phyloP scores from a whole-genome alignment of 192 early-diverging fungal species.

The Endogone sp. region DNA sequence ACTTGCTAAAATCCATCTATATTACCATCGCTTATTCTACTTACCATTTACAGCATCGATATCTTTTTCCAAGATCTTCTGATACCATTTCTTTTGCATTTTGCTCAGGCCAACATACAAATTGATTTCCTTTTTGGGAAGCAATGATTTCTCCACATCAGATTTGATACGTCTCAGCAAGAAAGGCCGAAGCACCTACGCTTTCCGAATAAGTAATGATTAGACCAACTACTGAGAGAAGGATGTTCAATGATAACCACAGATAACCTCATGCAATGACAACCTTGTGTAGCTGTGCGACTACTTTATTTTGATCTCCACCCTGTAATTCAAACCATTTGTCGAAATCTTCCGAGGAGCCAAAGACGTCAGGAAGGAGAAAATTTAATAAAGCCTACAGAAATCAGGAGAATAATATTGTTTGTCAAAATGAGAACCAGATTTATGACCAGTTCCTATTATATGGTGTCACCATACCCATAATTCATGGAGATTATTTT shows the following conservation, averaged over 20 bases:
- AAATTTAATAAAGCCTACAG: slow-evolving; percentile 86
- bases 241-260: slow-evolving; percentile 22
- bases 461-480: slow-evolving; percentile 53
- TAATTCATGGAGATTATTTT: slow-evolving; percentile 98
- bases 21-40: too few species aligned
- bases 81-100: slow-evolving; percentile 97
- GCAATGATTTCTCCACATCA: slow-evolving; percentile 93
- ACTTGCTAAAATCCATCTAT: too few species aligned
- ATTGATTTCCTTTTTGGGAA: slow-evolving; percentile 93
- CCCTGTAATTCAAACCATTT: slow-evolving; percentile 84
- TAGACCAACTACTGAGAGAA: slow-evolving; percentile 3
- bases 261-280: background rate
- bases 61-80: slow-evolving; percentile 92
- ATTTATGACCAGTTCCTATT: background rate
- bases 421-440: background rate
- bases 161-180: slow-evolving; percentile 87
- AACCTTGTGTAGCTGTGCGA: slow-evolving; percentile 59
- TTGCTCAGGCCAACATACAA: slow-evolving; percentile 89
- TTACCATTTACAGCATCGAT: slow-evolving; percentile 94
- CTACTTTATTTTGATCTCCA: slow-evolving; percentile 66
- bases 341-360: slow-evolving; percentile 90
- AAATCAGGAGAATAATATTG: background rate
- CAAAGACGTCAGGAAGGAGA: slow-evolving; percentile 95
- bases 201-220: background rate
- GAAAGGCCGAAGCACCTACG: slow-evolving; percentile 79